Base-by-base conservation (phyloP, 208 protist species). In the Hexamita inflata region DNA sequence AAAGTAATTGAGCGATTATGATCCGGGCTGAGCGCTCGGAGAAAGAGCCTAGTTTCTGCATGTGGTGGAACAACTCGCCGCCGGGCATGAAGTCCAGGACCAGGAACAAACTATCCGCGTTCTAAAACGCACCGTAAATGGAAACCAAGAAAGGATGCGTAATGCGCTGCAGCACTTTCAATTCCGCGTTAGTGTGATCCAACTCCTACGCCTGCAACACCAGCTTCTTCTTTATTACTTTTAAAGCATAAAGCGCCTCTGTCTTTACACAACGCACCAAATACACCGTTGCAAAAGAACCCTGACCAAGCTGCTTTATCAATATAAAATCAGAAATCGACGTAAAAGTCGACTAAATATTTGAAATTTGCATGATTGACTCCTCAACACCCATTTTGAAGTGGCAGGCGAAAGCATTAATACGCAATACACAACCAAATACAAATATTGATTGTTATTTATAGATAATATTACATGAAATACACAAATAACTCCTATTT, bases 61-160 rank as follows among this genome's bases (percentile, higher is more conserved):
- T 38, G 32, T 86, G 75, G 34, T 39, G 59, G 34, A 84, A 88
- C 1, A 88, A 53, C 75, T 90, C 88, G 34, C 88, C 88, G 29
- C 88, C 88, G 49, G 85, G 84, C 59, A 89, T 77, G 66, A 85
- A 90, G 28, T 88, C 85, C 1, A 87, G 38, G 0, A 88, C 77
- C 30, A 88, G 67, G 58, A 84, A 86, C 4, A 88, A 4, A 19
- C 59, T 78, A 13, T 88, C 80, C 1, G 75, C 11, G 1, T 38
- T 84, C 75, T 88, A 81, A 34, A 86, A 85, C 28, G 79, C 38
- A 34, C 76, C 81, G 58, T 78, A 60, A 4, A 87, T 57, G 41
- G 82, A 84, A 15, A 87, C 82, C 38, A 87, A 82, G 41, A 87
- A 86, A 0, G 82, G 82, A 64, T 85, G 82, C 34, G 0, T 35